These are phyloP conservation scores for Globisporangium uncinulatum DNA, from an alignment of 352 stramenopile species.

Conservation along the genomic window DNA sequence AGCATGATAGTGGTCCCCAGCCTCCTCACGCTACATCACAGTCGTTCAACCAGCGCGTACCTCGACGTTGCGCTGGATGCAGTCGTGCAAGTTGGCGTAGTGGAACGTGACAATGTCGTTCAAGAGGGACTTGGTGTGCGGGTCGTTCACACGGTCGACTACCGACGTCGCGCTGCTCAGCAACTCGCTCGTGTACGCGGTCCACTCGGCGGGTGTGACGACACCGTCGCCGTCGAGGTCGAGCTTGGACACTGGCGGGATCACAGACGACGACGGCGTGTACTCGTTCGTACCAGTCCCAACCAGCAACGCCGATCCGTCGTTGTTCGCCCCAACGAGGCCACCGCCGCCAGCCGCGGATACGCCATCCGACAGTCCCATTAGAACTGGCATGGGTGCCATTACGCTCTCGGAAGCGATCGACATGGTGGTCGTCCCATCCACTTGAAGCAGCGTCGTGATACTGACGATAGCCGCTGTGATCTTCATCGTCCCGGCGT, in stretches of 20 bases:
- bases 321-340: too few relatives aligned
- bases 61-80: slow-evolving; percentile 17
- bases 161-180: not conserved
- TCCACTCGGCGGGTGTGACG: slow-evolving; percentile 4
- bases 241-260: slow-evolving; percentile 11
- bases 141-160: not conserved
- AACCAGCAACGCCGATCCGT: too few relatives aligned
- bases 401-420: too few relatives aligned
- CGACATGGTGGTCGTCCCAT: too few relatives aligned
- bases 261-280: not conserved
- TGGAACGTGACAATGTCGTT: slow-evolving; percentile 24
- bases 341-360: too few relatives aligned
- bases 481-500: slow-evolving; percentile 3
- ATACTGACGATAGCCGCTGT: slow-evolving; percentile 4
- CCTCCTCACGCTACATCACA: too few relatives aligned
- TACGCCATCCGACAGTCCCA: too few relatives aligned
- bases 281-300: not conserved
- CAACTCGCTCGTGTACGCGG: not conserved
- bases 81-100: slow-evolving; percentile 25
- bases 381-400: too few relatives aligned
- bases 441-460: not conserved
- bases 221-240: not conserved
- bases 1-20: too few relatives aligned
- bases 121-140: slow-evolving; percentile 2
- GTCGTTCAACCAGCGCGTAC: not conserved